Conservation (phyloP, 164 flowering plant genomes). For the Magnolia kwangsiensis region DNA sequence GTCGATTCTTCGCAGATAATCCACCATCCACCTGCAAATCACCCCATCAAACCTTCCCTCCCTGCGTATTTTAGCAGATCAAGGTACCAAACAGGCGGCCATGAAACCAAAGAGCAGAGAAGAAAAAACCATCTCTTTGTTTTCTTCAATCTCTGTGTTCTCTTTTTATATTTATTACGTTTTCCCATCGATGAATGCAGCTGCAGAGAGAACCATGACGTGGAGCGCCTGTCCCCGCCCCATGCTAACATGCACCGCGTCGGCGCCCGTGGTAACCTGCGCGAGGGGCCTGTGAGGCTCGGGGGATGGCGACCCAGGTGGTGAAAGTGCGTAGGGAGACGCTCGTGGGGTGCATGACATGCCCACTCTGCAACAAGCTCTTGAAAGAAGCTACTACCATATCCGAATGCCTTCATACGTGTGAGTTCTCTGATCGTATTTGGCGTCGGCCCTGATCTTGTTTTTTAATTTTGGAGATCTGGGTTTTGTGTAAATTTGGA, state of each 20-base stretch:
- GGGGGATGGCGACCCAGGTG: conserved; percentile 50
- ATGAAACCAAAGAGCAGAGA: too few relatives aligned
- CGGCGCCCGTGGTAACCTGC: conserved; percentile 24
- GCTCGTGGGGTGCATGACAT: conserved; percentile 82
- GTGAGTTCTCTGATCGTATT: conserved; percentile 37
- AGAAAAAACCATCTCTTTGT: background rate
- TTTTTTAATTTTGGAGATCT: conserved; percentile 14
- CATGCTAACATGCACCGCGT: conserved; percentile 38
- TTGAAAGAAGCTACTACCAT: conserved; percentile 85
- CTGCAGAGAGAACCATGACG: conserved; percentile 21
- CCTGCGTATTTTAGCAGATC: conserved; percentile 13
- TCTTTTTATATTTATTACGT: background rate
- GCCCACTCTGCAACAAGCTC: conserved; percentile 79
- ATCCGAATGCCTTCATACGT: conserved; percentile 89
- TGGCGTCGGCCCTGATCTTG: background rate
- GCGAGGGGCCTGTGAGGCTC: conserved; percentile 11
- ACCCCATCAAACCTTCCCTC: conserved; percentile 8
- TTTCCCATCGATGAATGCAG: conserved; percentile 30
- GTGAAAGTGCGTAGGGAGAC: conserved; percentile 64
- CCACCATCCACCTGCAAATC: conserved; percentile 18
- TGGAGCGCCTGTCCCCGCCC: conserved; percentile 17
- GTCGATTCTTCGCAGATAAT: conserved; percentile 25
- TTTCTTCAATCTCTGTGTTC: background rate
- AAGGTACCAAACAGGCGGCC: conserved; percentile 4
- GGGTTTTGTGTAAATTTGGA: conserved; percentile 5